Conservation (phyloP, 2,329 filamentous ascomycete species). For the Dothideomycetes sp. region DNA sequence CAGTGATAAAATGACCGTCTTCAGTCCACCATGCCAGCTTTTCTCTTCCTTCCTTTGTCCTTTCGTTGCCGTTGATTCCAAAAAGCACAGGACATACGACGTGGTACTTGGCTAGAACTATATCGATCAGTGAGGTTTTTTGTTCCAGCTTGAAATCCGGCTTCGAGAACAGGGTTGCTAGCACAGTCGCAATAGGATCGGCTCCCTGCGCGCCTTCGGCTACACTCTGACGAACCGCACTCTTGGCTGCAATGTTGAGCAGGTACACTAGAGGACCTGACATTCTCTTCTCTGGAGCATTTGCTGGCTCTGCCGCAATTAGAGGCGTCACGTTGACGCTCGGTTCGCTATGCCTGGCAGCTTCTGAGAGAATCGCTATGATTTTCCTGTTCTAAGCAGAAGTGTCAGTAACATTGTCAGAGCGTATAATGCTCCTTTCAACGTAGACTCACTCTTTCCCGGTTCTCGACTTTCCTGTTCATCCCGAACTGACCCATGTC, state of each 20-base stretch:
- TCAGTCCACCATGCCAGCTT: slow-evolving; percentile 65
- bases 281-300: slow-evolving; percentile 37
- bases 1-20: slow-evolving; percentile 45
- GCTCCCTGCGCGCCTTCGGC: slow-evolving; percentile 40
- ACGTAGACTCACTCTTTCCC: slow-evolving; percentile 39
- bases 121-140: slow-evolving; percentile 59
- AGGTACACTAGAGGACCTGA: slow-evolving; percentile 64
- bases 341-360: slow-evolving; percentile 18
- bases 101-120: slow-evolving; percentile 80
- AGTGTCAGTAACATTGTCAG: background rate
- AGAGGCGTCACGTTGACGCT: slow-evolving; percentile 24
- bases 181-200: slow-evolving; percentile 70
- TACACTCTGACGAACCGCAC: slow-evolving; percentile 54
- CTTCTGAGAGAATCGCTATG: slow-evolving; percentile 40
- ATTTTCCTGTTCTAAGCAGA: slow-evolving; percentile 40
- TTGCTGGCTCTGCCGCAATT: slow-evolving; percentile 36
- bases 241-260: slow-evolving; percentile 67
- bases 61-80: slow-evolving; percentile 68
- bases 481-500: slow-evolving; percentile 64
- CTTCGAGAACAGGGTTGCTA: slow-evolving; percentile 64
- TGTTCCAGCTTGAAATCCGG: slow-evolving; percentile 49
- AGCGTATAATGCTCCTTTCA: background rate
- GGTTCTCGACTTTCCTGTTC: slow-evolving; percentile 56
- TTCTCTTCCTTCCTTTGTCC: slow-evolving; percentile 55
- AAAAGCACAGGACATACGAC: slow-evolving; percentile 76